Percentiles rank a stretch among this genome's conserved stretches.
These are phyloP conservation scores for Termitomyces sp. DNA, from an alignment of 768 basidiomycete genomes.

Conservation along the genomic window DNA sequence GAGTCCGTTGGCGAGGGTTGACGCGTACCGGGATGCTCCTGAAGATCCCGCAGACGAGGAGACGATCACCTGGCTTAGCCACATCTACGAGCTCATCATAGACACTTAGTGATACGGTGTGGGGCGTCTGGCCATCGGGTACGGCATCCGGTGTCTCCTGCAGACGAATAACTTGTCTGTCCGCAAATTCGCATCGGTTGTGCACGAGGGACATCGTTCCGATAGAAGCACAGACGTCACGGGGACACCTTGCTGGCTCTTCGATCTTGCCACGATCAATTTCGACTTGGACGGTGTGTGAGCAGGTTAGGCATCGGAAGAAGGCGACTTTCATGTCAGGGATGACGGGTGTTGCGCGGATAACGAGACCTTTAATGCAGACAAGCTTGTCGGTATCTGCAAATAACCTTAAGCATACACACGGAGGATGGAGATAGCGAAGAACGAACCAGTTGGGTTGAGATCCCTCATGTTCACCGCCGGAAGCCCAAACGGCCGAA, in stretches of 20 bases:
- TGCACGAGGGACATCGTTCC: constrained; percentile 95
- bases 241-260: constrained; percentile 88
- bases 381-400: constrained; percentile 98
- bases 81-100: constrained; percentile 98
- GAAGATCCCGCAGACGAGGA: constrained; percentile 91
- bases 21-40: constrained; percentile 93
- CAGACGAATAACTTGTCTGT: constrained; percentile 90
- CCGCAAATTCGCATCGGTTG: constrained; percentile 95
- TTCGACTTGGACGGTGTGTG: constrained; percentile 95
- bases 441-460: constrained; percentile 77
- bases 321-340: constrained; percentile 99
- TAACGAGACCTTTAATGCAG: constrained; percentile 93
- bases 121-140: constrained; percentile 97
- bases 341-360: constrained; percentile 95
- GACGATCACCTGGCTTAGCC: constrained; percentile 92
- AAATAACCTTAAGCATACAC: neutral
- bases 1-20: constrained; percentile 84
- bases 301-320: constrained; percentile 94
- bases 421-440: neutral
- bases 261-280: constrained; percentile 98
- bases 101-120: constrained; percentile 94
- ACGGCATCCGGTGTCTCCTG: constrained; percentile 99
- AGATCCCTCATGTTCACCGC: constrained; percentile 92
- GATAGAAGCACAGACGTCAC: constrained; percentile 85
- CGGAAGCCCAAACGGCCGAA: constrained; percentile 83